phyloP scores from a whole-genome alignment of 164 flowering plant species.

The Vitis cinerea region DNA sequence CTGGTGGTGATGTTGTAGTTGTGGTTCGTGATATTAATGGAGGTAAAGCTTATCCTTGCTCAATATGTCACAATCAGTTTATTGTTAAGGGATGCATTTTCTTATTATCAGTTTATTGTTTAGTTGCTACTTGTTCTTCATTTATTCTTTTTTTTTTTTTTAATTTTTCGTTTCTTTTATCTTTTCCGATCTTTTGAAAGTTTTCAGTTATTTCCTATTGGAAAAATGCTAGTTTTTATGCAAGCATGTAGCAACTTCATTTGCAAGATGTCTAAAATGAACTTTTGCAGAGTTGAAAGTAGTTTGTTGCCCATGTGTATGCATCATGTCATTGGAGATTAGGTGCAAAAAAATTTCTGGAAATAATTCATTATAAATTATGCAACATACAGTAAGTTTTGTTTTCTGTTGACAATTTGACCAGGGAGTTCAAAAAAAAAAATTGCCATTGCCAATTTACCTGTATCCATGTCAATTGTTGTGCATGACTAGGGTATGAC shows the following conservation, averaged over 20 bases:
- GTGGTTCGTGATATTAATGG: constrained; percentile 41
- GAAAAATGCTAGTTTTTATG: not conserved
- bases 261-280: not conserved
- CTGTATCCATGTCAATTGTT: too few species aligned
- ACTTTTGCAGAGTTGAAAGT: not conserved
- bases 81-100: constrained; percentile 1
- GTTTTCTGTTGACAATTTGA: too few species aligned
- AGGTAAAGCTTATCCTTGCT: constrained; percentile 31
- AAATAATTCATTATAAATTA: constrained; percentile 54
- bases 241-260: constrained; percentile 1
- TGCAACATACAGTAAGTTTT: constrained; percentile 58
- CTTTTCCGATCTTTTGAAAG: not conserved
- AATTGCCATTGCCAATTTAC: too few species aligned
- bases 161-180: not conserved
- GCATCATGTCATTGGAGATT: constrained; percentile 54
- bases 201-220: too few species aligned
- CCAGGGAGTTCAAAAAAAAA: too few species aligned
- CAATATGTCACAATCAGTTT: not conserved
- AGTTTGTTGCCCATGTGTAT: constrained; percentile 3
- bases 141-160: not conserved
- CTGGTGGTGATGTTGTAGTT: constrained; percentile 74
- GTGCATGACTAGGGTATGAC: too few species aligned
- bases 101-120: not conserved
- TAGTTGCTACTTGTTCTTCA: not conserved
- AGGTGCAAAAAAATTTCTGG: constrained; percentile 45